phyloP scores from a whole-genome alignment of 1,139 yeast genomes.

The Diutina scorzettiae region DNA sequence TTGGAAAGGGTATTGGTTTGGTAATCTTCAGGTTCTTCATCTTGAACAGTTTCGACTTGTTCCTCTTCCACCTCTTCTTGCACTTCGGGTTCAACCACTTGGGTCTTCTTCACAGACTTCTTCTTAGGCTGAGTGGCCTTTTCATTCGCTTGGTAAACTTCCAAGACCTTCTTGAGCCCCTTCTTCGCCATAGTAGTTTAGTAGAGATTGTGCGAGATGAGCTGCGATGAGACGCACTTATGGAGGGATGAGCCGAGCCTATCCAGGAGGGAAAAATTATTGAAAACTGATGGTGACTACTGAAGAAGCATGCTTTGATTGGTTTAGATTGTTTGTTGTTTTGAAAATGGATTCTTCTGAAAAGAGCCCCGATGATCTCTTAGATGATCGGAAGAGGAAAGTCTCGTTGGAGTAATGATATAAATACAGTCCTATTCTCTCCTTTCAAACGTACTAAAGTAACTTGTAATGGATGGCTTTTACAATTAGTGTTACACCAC shows the following conservation, averaged over 20 bases:
- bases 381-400: no score
- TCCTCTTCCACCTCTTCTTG: constrained; percentile 7
- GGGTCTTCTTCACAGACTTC: constrained; percentile 7
- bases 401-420: no score
- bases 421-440: no score
- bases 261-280: constrained; percentile 7
- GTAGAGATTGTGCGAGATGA: background rate
- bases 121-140: constrained; percentile 6
- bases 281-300: no score
- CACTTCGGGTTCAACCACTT: constrained; percentile 8
- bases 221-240: background rate
- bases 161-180: constrained; percentile 10
- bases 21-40: background rate
- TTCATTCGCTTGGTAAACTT: constrained; percentile 9
- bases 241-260: background rate
- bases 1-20: constrained; percentile 26
- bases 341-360: no score
- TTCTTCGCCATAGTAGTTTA: constrained; percentile 10
- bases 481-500: no score
- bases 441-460: no score
- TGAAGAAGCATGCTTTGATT: no score
- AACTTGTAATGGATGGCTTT: no score
- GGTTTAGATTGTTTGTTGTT: no score
- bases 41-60: constrained; percentile 2
- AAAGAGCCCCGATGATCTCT: no score